Evolutionary conservation across 805 yeast species (phyloP).

Genomic region (Candida stauntonica): DNA sequence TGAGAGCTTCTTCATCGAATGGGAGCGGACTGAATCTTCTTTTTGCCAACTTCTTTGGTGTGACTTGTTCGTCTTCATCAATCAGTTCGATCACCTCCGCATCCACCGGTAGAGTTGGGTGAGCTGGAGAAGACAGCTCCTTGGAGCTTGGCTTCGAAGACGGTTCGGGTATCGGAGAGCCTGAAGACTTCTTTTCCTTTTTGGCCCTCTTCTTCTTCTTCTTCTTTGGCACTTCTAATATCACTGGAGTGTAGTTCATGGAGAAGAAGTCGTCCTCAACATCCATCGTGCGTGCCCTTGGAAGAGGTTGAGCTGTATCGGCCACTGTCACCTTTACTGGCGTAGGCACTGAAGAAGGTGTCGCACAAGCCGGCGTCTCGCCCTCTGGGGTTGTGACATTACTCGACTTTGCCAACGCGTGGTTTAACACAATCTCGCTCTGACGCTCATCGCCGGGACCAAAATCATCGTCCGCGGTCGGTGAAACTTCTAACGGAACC

Average conservation of each 20-base stretch:
- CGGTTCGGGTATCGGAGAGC: background rate
- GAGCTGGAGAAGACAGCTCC: no score
- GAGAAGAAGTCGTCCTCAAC: constrained; percentile 28
- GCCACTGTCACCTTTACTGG: no score
- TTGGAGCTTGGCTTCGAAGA: no score
- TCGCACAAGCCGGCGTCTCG: constrained; percentile 2
- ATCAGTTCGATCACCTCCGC: constrained; percentile 2
- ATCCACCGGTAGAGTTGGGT: background rate
- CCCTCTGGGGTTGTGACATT: constrained; percentile 23
- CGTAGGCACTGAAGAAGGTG: no score
- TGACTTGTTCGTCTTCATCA: background rate
- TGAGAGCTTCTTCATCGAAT: constrained; percentile 14
- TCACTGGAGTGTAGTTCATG: constrained; percentile 10
- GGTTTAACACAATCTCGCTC: constrained; percentile 23
- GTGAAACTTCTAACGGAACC: background rate
- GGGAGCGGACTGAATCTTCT: constrained; percentile 11
- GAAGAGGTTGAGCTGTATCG: background rate
- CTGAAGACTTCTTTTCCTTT: constrained; percentile 1
- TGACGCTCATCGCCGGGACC: constrained; percentile 19
- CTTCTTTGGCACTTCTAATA: constrained; percentile 12
- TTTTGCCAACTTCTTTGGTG: constrained; percentile 1
- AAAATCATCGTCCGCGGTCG: background rate
- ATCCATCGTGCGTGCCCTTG: background rate
- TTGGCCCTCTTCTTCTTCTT: constrained; percentile 20
- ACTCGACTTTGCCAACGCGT: constrained; percentile 24